phyloP scores from a whole-genome alignment of 345 rosid species.

The Boechera divaricarpa region DNA sequence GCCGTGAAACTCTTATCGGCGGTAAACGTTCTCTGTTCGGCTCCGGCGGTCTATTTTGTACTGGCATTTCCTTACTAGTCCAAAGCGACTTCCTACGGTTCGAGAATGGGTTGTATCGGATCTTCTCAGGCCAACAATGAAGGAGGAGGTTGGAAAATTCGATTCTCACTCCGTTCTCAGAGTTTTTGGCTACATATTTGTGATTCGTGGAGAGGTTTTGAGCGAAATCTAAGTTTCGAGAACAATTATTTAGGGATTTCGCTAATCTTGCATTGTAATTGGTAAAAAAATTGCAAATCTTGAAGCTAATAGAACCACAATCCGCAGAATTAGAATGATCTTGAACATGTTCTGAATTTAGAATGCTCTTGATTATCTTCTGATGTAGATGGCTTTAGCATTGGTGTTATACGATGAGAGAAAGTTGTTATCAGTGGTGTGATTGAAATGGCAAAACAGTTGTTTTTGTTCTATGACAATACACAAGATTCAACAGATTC shows the following conservation, averaged over 20 bases:
- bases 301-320: not conserved
- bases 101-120: slow-evolving; percentile 41
- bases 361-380: not conserved
- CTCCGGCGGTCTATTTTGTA: not conserved
- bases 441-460: too few relatives aligned
- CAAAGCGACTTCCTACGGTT: not conserved
- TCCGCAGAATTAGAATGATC: not conserved
- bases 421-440: not conserved
- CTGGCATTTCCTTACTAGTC: not conserved
- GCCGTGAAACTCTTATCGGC: not conserved
- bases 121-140: slow-evolving; percentile 41
- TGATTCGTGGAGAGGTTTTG: not conserved
- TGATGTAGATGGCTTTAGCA: too few relatives aligned
- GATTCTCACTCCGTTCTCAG: not conserved
- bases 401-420: not conserved
- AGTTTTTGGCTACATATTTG: not conserved
- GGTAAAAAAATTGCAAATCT: not conserved
- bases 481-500: not conserved
- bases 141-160: slow-evolving; percentile 12
- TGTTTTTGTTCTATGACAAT: too few relatives aligned
- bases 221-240: not conserved
- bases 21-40: not conserved
- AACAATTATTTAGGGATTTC: not conserved
- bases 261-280: not conserved
- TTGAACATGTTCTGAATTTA: not conserved